A percentile compares a stretch with the other conserved stretches of the same genome.
Conservation (phyloP, 768 basidiomycete genomes). For the Hirschioporus abietinus region DNA sequence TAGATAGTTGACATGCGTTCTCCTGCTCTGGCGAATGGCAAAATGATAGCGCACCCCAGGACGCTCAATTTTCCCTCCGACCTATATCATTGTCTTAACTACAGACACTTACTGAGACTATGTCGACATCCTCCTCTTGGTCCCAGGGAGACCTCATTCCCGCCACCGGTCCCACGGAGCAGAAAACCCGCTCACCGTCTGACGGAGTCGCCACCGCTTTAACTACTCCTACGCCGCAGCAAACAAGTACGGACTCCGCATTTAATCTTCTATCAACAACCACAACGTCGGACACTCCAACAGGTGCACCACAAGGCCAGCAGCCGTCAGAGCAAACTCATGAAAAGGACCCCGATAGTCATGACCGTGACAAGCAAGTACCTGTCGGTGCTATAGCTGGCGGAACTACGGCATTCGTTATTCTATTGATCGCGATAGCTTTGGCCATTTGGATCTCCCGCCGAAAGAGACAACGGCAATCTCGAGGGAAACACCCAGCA, state of each 20-base stretch:
- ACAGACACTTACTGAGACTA: background rate
- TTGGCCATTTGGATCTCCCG: background rate
- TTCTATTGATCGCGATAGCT: background rate
- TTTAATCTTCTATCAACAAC: no score
- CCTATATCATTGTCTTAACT: background rate
- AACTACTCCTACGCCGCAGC: background rate
- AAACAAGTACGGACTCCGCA: background rate
- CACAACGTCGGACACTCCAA: no score
- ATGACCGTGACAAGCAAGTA: background rate
- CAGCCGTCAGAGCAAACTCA: no score
- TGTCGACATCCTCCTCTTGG: background rate
- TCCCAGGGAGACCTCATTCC: background rate
- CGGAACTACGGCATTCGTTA: background rate
- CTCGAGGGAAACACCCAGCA: background rate
- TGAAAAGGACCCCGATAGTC: background rate
- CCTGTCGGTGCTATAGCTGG: background rate
- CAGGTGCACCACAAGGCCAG: background rate
- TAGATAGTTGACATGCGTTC: no score
- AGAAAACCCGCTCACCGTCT: background rate
- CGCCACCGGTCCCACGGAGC: background rate
- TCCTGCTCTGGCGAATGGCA: no score
- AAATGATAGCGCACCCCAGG: no score
- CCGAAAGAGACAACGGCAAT: background rate
- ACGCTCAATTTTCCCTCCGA: background rate
- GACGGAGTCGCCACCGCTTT: background rate